Evolutionary conservation across 2,329 filamentous ascomycete genomes (phyloP), one percentile per base, ranked within the genome.

Genomic region (Pseudocercospora pini-densiflorae): DNA sequence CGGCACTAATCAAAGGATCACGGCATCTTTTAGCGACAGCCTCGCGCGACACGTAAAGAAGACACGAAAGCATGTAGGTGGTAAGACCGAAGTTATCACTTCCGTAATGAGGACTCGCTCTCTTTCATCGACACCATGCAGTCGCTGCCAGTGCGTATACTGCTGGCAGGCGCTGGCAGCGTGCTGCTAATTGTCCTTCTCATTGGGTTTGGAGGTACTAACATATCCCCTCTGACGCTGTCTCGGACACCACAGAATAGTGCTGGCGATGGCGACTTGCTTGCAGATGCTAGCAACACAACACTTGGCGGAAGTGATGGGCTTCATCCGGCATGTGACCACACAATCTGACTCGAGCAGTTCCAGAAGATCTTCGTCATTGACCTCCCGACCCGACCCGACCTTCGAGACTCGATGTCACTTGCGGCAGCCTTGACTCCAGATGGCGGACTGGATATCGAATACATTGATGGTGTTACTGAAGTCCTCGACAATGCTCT

Each of bases 291-390:
- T 12, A 10, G 45, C 59, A 67, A 67, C 40, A 29, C 43, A 12
- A 67, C 65, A 6, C 45, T 67, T 19, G 65, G 65, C 9, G 65
- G 62, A 7, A 31, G 62, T 61, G 8, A 27, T 14, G 23, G 10
- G 23, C 23, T 16, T 5, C 23, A 10, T 14, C 19, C 21, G 5
- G 31, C 12, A 40, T 21, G 23, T 23, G 33, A 45, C 31, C 12
- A 16, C n/a, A 16, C n/a, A 7, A 31, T 16, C 58, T 61, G 58
- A 64, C 61, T 7, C n/a, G 51, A 12, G 12, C 36, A 71, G 84
- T 87, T 87, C 66, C 77, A 83, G 31, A 79, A 83, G 57, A 82
- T 87, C 16, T 79, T 86, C 65, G 83, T 84, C 24, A 80, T 87
- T 49, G 84, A 83, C 57, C 77, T 86, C 12, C 82, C 84, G 0